phyloP scores from a whole-genome alignment of 495 filamentous ascomycete genomes.

The Xylaria telfairii region DNA sequence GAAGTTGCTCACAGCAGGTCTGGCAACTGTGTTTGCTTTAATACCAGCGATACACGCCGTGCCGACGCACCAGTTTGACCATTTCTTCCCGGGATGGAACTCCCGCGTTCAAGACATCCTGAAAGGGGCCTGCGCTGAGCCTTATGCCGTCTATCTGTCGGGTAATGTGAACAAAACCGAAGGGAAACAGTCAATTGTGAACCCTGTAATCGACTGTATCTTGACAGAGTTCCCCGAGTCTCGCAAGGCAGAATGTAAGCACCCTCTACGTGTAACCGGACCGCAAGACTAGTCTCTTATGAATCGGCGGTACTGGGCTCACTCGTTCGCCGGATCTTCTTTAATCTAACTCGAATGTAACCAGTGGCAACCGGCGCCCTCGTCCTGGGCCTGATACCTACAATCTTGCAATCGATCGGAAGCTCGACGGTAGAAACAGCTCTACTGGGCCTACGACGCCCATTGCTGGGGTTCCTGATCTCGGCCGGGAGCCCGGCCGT shows the following conservation, averaged over 20 bases:
- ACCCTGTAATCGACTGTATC: constrained; percentile 25
- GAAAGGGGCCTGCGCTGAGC: constrained; percentile 12
- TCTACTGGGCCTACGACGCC: constrained; percentile 25
- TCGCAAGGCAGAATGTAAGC: constrained; percentile 24
- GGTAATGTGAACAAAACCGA: neutral
- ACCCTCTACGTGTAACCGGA: neutral
- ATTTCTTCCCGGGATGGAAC: constrained; percentile 25
- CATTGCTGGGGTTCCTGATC: constrained; percentile 23
- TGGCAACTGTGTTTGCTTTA: constrained; percentile 9
- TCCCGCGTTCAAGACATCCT: constrained; percentile 1
- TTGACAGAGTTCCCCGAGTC: constrained; percentile 14
- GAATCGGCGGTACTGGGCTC: neutral
- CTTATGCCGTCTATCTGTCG: constrained; percentile 22
- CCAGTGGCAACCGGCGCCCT: constrained; percentile 24
- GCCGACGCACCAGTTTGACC: constrained; percentile 22
- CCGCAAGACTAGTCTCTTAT: neutral
- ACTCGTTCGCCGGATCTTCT: neutral
- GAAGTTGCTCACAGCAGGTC: constrained; percentile 20
- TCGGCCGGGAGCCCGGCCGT: constrained; percentile 26
- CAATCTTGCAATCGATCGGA: constrained; percentile 23
- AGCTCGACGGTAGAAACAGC: constrained; percentile 25
- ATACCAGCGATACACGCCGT: neutral
- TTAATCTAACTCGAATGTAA: neutral
- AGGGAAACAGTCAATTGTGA: constrained; percentile 8
- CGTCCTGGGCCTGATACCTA: constrained; percentile 27